Conservation (phyloP, 768 basidiomycete species). For the Kwoniella dejecticola region DNA sequence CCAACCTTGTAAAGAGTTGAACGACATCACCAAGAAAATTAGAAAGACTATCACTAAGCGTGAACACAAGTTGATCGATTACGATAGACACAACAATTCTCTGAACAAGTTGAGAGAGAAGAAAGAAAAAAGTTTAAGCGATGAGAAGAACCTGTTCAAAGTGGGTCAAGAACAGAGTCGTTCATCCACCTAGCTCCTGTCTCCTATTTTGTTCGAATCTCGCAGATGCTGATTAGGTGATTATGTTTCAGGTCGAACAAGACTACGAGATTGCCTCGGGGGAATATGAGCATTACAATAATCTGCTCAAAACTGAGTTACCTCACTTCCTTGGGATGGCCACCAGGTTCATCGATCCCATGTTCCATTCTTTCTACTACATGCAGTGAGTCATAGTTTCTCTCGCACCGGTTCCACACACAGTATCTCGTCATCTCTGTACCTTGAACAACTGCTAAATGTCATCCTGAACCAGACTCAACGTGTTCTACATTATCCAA, state of each 20-base stretch:
- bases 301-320: conserved; percentile 82
- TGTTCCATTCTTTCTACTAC: conserved; percentile 99
- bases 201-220: background rate
- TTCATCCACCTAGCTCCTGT: background rate
- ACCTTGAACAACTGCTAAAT: conserved; percentile 7
- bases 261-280: conserved; percentile 89
- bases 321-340: conserved; percentile 88
- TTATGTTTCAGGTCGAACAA: conserved; percentile 75
- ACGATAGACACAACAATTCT: conserved; percentile 93
- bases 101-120: conserved; percentile 94
- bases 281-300: conserved; percentile 92
- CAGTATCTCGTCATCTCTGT: background rate
- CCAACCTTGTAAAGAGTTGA: conserved; percentile 85
- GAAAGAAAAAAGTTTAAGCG: conserved; percentile 92
- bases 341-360: conserved; percentile 87
- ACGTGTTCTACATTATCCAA: conserved; percentile 88
- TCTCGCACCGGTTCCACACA: background rate
- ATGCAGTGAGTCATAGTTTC: conserved; percentile 76
- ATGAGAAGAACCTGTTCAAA: conserved; percentile 97
- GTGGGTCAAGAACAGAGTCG: conserved; percentile 56
- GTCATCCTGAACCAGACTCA: conserved; percentile 67
- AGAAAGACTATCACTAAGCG: conserved; percentile 94
- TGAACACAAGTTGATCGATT: conserved; percentile 96
- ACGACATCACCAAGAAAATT: conserved; percentile 80
- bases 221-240: background rate